Conservation (phyloP, 441 rosid genomes). For the Erodium chrysanthum region DNA sequence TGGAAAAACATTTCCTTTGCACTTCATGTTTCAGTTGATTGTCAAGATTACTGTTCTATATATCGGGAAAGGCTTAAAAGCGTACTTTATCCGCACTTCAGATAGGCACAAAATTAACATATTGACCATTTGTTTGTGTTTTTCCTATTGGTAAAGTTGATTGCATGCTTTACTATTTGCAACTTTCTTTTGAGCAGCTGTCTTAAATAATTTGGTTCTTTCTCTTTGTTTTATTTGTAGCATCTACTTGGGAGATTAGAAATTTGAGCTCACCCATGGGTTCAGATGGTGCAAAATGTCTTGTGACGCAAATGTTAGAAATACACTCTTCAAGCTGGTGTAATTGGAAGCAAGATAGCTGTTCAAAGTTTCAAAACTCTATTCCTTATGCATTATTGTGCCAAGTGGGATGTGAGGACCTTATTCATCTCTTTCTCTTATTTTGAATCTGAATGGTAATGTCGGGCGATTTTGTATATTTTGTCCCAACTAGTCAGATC, state of each 20-base stretch:
- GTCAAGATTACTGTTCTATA: conserved; percentile 2
- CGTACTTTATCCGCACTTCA: neutral
- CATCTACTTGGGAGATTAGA: conserved; percentile 95
- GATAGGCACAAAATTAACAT: neutral
- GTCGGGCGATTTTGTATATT: neutral
- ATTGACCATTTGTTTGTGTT: neutral
- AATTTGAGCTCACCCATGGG: conserved; percentile 56
- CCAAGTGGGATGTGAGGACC: conserved; percentile 72
- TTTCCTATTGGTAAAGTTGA: neutral
- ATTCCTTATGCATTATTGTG: conserved; percentile 68
- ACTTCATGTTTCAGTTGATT: conserved; percentile 3
- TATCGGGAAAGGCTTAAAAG: neutral
- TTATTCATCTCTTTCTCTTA: conserved; percentile 13
- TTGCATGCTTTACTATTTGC: conserved; percentile 5
- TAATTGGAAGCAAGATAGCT: conserved; percentile 64
- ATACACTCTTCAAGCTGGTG: conserved; percentile 60
- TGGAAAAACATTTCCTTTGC: neutral
- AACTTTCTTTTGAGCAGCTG: neutral
- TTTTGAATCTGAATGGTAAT: neutral
- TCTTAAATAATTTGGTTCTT: conserved; percentile 15
- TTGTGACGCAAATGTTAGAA: conserved; percentile 84
- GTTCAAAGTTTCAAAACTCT: conserved; percentile 84
- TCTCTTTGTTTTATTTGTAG: conserved; percentile 35
- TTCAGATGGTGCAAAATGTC: conserved; percentile 51
- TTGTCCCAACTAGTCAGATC: neutral